Conservation (phyloP, 1,284 basidiomycete genomes). For the Papiliotrema fonsecae region DNA sequence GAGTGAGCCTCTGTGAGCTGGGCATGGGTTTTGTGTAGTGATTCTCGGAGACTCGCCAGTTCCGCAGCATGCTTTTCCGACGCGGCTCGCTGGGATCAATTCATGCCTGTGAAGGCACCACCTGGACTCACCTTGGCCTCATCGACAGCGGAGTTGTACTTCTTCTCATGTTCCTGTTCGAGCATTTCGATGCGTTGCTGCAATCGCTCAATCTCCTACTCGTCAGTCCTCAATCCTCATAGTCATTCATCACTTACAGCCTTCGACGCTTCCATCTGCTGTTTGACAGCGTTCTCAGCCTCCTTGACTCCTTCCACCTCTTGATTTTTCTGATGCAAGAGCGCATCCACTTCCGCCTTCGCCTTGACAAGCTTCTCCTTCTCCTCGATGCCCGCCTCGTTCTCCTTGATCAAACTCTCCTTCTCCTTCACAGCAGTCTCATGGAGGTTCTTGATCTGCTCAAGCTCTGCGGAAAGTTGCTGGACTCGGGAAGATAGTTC, state of each 20-base stretch:
- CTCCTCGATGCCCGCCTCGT: slow-evolving; percentile 4
- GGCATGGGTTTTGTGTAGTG: slow-evolving; percentile 16
- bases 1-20: slow-evolving; percentile 17
- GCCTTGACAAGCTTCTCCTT: slow-evolving; percentile 17
- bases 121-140: slow-evolving; percentile 18
- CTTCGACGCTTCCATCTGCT: neutral
- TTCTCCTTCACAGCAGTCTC: too few relatives aligned
- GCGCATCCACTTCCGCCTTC: slow-evolving; percentile 14
- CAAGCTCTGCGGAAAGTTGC: too few relatives aligned
- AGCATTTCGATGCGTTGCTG: slow-evolving; percentile 12
- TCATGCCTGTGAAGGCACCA: neutral
- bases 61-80: slow-evolving; percentile 15
- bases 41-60: slow-evolving; percentile 18
- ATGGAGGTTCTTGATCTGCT: too few relatives aligned
- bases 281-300: slow-evolving; percentile 7
- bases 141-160: slow-evolving; percentile 12
- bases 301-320: slow-evolving; percentile 14
- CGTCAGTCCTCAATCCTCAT: neutral
- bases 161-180: slow-evolving; percentile 15
- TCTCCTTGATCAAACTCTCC: too few relatives aligned
- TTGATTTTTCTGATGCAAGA: too few relatives aligned
- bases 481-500: too few relatives aligned
- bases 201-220: neutral
- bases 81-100: slow-evolving; percentile 14
- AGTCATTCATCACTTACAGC: neutral